Base-by-base conservation (phyloP, 768 basidiomycete species). In the Wakefieldia striispora region DNA sequence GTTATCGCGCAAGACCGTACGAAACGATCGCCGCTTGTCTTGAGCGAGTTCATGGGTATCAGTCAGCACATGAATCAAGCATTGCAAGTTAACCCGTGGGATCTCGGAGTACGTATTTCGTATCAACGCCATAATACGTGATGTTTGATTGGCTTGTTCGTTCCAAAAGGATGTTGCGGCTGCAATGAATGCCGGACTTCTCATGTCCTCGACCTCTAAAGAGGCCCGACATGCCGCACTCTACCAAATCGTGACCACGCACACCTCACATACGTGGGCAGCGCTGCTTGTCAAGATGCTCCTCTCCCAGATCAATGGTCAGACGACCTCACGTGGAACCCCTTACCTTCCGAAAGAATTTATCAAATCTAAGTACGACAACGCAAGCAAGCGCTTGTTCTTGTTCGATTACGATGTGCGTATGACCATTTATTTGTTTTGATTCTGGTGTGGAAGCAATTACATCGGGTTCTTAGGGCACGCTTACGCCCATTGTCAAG, bases 31-130 rank as follows among this genome's bases (percentile, higher is more conserved):
- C 94, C 95, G 0, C 82, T 94, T 44, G 88, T 97, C 52, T 74
- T 99, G 47, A 93, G 90, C 62, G 95, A 99, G 72, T 98, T 98
- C 64, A 97, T 97, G 89, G 95, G 95, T 10, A 97, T 97, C 60
- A 89, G 91, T 45, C 85, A 89, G 61, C 85, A 91, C 54, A 94
- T 98, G 91, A 75, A 78, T 43, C 83, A 93, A 24, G 91, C 95
- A 19, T 72, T 97, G 17, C 82, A 91, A 53, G 88, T 97, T 49
- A 98, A 99, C 69, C 95, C 95, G 2, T 97, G 95, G 91, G 91
- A 95, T 67, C 82, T 97, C 17, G 88, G 85, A 47, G 91, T 90
- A 52, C 37, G 82, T 77, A 3, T 38, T 34, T 17, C 34, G 6
- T 38, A 14, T 38, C 16, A 4, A 23, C 19, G 3, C 10, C 9